Evolutionary conservation across 1,139 yeast genomes (phyloP).

Genomic region (Sugiyamaella grinbergsii): DNA sequence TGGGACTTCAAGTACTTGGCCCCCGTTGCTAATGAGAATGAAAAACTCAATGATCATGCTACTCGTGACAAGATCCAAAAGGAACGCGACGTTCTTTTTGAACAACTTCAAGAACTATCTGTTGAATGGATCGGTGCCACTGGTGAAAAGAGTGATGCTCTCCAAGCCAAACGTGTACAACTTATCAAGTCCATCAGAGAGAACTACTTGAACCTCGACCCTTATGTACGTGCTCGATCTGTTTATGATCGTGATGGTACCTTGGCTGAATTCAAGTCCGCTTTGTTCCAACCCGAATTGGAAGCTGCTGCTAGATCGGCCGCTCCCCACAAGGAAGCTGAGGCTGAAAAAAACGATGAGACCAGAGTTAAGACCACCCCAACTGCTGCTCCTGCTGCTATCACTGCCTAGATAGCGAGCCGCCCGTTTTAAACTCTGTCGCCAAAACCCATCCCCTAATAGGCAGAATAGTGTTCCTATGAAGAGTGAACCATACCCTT

Average conservation of each 20-base stretch:
- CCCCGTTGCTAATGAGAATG: conserved; percentile 57
- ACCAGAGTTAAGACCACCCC: conserved; percentile 23
- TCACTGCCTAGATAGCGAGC: conserved; percentile 11
- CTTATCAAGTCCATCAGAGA: conserved; percentile 53
- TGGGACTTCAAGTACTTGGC: conserved; percentile 56
- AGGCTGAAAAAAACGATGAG: conserved; percentile 17
- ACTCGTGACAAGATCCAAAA: conserved; percentile 47
- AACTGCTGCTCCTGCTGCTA: conserved; percentile 22
- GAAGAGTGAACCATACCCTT: neutral
- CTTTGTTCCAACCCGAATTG: conserved; percentile 22
- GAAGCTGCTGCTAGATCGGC: conserved; percentile 24
- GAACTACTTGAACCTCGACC: conserved; percentile 67
- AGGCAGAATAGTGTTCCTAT: too few relatives aligned
- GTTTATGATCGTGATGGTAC: conserved; percentile 63
- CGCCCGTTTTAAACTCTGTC: conserved; percentile 11
- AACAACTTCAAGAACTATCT: conserved; percentile 58
- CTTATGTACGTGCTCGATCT: conserved; percentile 69
- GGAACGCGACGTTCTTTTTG: conserved; percentile 53
- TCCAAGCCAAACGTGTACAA: conserved; percentile 51
- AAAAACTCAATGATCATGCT: conserved; percentile 47
- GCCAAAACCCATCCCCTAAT: neutral
- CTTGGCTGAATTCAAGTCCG: conserved; percentile 37
- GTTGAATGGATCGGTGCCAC: conserved; percentile 61
- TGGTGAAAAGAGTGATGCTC: conserved; percentile 48
- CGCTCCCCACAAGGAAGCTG: neutral